A percentile compares a stretch with the other conserved stretches of the same genome.
Evolutionary conservation across 208 protist genomes (phyloP).

Genomic region (Trypanosoma scelopori): DNA sequence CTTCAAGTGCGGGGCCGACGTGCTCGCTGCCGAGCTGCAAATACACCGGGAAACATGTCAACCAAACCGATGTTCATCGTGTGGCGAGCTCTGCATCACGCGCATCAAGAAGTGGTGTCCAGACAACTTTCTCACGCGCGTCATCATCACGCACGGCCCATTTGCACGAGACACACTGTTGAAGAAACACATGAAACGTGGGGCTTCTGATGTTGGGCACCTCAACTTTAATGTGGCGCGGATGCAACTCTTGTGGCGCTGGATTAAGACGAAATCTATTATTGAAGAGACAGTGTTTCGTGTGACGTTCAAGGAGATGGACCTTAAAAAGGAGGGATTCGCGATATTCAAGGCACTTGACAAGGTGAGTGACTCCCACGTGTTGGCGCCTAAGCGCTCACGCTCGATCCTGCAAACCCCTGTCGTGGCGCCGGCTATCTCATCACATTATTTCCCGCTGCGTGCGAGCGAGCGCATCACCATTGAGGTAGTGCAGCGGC

Average conservation of each 20-base stretch:
- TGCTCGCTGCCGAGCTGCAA: slow-evolving; percentile 68
- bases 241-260: slow-evolving; percentile 83
- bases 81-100: slow-evolving; percentile 82
- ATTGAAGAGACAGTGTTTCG: slow-evolving; percentile 84
- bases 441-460: slow-evolving; percentile 79
- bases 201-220: slow-evolving; percentile 6
- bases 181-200: slow-evolving; percentile 31
- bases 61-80: slow-evolving; percentile 63
- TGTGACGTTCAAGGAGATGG: slow-evolving; percentile 83
- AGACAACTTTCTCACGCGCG: slow-evolving; percentile 42
- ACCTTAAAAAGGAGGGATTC: slow-evolving; percentile 86
- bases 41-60: slow-evolving; percentile 73
- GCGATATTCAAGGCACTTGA: slow-evolving; percentile 86
- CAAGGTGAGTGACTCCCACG: slow-evolving; percentile 74
- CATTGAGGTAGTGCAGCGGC: slow-evolving; percentile 58
- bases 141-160: slow-evolving; percentile 40
- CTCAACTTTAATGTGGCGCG: slow-evolving; percentile 66
- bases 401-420: slow-evolving; percentile 65
- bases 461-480: slow-evolving; percentile 61
- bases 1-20: slow-evolving; percentile 74
- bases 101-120: slow-evolving; percentile 84
- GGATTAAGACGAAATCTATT: slow-evolving; percentile 73
- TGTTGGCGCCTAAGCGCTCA: slow-evolving; percentile 71
- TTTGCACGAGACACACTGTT: slow-evolving; percentile 64
- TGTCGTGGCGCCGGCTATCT: slow-evolving; percentile 64